Evolutionary conservation across 768 basidiomycete genomes (phyloP).

Genomic region (Podaxis pistillaris): DNA sequence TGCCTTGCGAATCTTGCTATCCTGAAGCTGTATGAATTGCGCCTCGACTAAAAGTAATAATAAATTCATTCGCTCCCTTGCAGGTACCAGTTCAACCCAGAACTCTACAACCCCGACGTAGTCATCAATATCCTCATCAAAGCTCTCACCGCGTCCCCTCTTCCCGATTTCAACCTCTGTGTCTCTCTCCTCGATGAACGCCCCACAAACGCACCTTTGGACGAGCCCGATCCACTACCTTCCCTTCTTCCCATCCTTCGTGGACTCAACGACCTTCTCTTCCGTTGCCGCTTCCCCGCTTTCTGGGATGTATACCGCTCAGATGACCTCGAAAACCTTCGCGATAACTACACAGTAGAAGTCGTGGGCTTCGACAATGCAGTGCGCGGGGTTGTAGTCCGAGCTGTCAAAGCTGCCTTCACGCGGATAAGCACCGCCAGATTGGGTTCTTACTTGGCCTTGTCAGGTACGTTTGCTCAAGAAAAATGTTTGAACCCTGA

Average conservation of each 20-base stretch:
- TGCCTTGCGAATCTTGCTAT: slow-evolving; percentile 94
- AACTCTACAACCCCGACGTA: slow-evolving; percentile 89
- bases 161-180: slow-evolving; percentile 93
- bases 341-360: slow-evolving; percentile 87
- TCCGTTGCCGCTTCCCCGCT: slow-evolving; percentile 83
- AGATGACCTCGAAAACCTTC: slow-evolving; percentile 62
- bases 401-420: slow-evolving; percentile 78
- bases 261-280: slow-evolving; percentile 65
- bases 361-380: slow-evolving; percentile 80
- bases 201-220: slow-evolving; percentile 48
- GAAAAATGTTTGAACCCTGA: not conserved
- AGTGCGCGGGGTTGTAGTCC: slow-evolving; percentile 74
- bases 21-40: slow-evolving; percentile 67
- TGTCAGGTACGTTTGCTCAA: slow-evolving; percentile 46
- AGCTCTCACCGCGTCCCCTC: slow-evolving; percentile 78
- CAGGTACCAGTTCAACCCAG: slow-evolving; percentile 96
- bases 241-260: slow-evolving; percentile 66
- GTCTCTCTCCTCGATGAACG: slow-evolving; percentile 89
- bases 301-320: slow-evolving; percentile 83
- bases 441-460: slow-evolving; percentile 68
- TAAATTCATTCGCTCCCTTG: not conserved
- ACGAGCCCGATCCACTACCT: slow-evolving; percentile 83
- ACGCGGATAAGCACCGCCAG: slow-evolving; percentile 67
- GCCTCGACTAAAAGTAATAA: slow-evolving; percentile 19
- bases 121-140: slow-evolving; percentile 95